Base-by-base conservation (phyloP, 2,329 filamentous ascomycete genomes). In the Talaromyces albobiverticillius region DNA sequence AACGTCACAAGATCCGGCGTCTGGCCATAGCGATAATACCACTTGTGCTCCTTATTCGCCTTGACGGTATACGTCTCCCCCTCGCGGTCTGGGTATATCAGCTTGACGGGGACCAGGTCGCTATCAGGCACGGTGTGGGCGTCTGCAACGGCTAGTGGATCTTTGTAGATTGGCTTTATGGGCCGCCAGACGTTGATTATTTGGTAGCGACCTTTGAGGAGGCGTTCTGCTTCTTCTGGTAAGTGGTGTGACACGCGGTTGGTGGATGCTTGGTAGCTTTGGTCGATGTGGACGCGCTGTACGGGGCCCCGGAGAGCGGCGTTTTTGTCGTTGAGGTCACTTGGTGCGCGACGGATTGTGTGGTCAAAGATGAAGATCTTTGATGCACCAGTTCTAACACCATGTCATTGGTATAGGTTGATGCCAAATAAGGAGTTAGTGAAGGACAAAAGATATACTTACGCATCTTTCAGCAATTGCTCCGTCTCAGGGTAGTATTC, bases 111-210 rank as follows among this genome's bases (percentile, higher is more conserved):
- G 1, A 83, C 70, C 3, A 84, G 72, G 54, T 82, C 79, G 9
- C 67, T 66, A 22, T 84, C 81, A 0, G 65, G 61, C 0, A 84
- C 79, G 0, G 76, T 75, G 51, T 69, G 61, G 0, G 79, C 79
- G 45, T 82, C 78, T 0, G 79, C 79, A 3, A 85, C 70, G 8
- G 77, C 77, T 0, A 84, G 70, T 0, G 82, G 82, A 57, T 83
- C 81, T 48, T 78, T 78, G 29, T 71, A 65, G 31, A 85, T 76
- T 0, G 76, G 76, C 56, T 74, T 70, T 18, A 80, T 70, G 0
- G 77, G 77, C 22, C 79, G 76, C 77, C 77, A 80, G 31, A 80
- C 75, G 51, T 80, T 80, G 64, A 79, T 74, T 56, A 80, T 79
- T 29, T 78, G 75, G 50, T 74, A 71, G 6, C 77, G 73, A 4